These are phyloP conservation scores for Vishniacozyma victoriae DNA, from an alignment of 768 basidiomycete genomes.

Conservation along the genomic window DNA sequence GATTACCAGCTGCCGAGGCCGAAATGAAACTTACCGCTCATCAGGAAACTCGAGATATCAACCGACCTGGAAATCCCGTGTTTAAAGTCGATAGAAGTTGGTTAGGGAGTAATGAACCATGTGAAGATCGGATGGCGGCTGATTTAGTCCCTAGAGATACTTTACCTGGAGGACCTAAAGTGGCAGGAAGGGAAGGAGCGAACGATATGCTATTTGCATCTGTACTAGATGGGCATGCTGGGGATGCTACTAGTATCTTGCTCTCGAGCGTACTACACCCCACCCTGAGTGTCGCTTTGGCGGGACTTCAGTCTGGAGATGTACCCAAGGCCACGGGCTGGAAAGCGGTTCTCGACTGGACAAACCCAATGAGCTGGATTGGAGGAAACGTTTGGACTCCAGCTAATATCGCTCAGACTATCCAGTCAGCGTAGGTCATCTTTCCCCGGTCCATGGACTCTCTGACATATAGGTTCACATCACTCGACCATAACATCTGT, in stretches of 20 bases:
- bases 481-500: constrained; percentile 78
- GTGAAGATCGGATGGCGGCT: constrained; percentile 79
- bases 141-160: constrained; percentile 57
- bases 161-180: constrained; percentile 28
- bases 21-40: constrained; percentile 28
- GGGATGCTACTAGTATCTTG: not conserved
- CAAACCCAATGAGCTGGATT: constrained; percentile 19
- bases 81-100: constrained; percentile 62
- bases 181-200: constrained; percentile 3
- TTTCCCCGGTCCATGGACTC: not conserved
- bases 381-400: constrained; percentile 14
- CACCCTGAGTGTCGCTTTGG: constrained; percentile 46
- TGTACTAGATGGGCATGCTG: constrained; percentile 4
- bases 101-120: constrained; percentile 77
- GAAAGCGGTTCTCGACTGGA: constrained; percentile 2
- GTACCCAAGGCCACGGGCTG: constrained; percentile 7
- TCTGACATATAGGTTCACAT: constrained; percentile 61
- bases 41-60: constrained; percentile 11
- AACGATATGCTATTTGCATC: constrained; percentile 45
- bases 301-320: constrained; percentile 33
- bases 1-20: constrained; percentile 13
- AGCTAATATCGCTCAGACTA: constrained; percentile 14
- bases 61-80: constrained; percentile 30
- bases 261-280: not conserved
- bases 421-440: constrained; percentile 28